Base-by-base conservation (phyloP, 2,329 filamentous ascomycete species). In the Phyllosticta citribraziliensis region DNA sequence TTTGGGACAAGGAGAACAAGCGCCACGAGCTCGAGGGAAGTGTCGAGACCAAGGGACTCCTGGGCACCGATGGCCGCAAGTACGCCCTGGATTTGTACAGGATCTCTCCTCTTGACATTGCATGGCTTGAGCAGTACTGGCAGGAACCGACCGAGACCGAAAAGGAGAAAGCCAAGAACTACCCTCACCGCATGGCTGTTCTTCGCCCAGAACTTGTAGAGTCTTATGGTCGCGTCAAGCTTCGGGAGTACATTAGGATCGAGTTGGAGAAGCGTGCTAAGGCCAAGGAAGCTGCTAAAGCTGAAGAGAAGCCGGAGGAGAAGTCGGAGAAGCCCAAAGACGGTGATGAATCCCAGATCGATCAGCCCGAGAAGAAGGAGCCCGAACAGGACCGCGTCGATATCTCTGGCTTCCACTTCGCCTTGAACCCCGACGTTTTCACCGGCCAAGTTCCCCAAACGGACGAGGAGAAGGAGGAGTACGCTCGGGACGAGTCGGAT, bases 31-130 rank as follows among this genome's bases (percentile, higher is more conserved):
- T 99, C 3, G 93, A 97, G 74, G 91, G 89, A 51, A 97, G 92
- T 69, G 92, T 99, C 14, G 94, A 99, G 76, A 99, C 94, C 58
- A 99, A 99, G 79, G 94, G 94, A 58, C 80, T 99, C n/a, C 81
- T 99, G 68, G 94, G 94, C 55, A 99, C 94, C 1, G 94, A 99
- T 70, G 94, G 92, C 47, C 85, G 94, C 68, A 97, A 96, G 73
- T 99, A 99, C 71, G 90, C 97, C n/a, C 83, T 99, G 57, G 94
- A 99, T 70, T 79, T 99, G 58, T 99, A 99, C 79, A 86, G 94
- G 62, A 88, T 97, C 65, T 96, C 94, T 2, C 94, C 94, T 5
- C 78, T 97, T 62, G 94, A 99, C 74, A 86, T 97, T 61, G 76
- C 82, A 22, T 99, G 95, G 92, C 82, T 96, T 67, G 93, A 99